Evolutionary conservation across 2,329 filamentous ascomycete species (phyloP).

Genomic region (Paracorniculantispora psalliotae): DNA sequence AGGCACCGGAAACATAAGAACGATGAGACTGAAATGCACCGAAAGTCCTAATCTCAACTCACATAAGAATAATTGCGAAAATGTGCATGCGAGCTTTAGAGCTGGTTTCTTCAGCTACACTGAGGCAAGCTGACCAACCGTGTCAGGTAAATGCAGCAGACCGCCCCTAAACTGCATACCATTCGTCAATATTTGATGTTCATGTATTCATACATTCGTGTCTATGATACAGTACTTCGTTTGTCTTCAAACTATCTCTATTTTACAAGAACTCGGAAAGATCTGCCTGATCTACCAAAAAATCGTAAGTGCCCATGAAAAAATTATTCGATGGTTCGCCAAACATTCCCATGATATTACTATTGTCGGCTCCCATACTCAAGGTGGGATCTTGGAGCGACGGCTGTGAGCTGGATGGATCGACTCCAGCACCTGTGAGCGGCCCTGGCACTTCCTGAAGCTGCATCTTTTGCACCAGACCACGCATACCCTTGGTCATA

Average conservation of each 20-base stretch:
- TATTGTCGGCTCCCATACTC: neutral
- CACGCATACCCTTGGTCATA: slow-evolving; percentile 12
- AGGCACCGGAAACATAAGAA: neutral
- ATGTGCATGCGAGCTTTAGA: no score
- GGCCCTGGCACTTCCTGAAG: neutral
- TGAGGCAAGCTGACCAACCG: no score
- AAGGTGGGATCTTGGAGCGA: neutral
- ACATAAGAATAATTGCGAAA: no score
- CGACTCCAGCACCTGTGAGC: neutral
- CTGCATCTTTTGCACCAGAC: slow-evolving; percentile 11
- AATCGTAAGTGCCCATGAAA: slow-evolving; percentile 13
- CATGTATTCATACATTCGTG: no score
- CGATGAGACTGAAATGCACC: no score
- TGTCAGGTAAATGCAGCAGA: no score
- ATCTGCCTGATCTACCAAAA: slow-evolving; percentile 5
- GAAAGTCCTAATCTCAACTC: no score
- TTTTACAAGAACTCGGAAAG: neutral
- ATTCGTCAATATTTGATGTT: no score
- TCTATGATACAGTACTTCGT: no score
- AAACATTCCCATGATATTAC: slow-evolving; percentile 6
- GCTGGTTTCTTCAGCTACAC: no score
- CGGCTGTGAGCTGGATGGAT: neutral
- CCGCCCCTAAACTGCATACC: no score
- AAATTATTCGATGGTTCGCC: slow-evolving; percentile 2
- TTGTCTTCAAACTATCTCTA: no score